Conservation (phyloP, 139 green algal genomes). For the Coccomyxa sp. region DNA sequence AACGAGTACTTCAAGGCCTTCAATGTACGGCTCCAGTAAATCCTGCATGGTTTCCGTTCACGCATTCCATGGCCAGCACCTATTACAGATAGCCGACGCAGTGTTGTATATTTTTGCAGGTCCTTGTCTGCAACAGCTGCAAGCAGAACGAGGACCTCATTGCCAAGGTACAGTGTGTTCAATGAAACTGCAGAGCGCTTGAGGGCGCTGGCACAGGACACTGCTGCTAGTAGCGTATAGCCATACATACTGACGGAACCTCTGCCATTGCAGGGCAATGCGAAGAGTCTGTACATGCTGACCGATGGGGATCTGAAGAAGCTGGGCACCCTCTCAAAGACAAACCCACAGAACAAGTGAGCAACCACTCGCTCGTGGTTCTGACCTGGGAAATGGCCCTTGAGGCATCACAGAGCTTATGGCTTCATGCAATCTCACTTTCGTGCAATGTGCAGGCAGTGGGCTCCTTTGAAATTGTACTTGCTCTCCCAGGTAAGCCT, state of each 20-base stretch:
- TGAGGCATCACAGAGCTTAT: not conserved
- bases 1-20: not conserved
- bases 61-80: not conserved
- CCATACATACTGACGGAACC: too few relatives aligned
- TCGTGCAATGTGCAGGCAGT: constrained; percentile 13
- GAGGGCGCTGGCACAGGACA: not conserved
- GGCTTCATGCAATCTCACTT: not conserved
- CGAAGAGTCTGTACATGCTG: constrained; percentile 47
- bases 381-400: not conserved
- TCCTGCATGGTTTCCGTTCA: not conserved
- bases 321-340: constrained; percentile 47
- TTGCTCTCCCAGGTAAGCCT: constrained; percentile 46
- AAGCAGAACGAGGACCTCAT: constrained; percentile 44
- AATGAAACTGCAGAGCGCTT: not conserved
- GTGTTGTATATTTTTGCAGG: not conserved
- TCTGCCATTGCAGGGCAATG: constrained; percentile 39
- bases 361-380: too few relatives aligned
- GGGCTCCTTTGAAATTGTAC: constrained; percentile 63
- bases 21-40: not conserved
- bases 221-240: too few relatives aligned
- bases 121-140: constrained; percentile 47
- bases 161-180: constrained; percentile 34
- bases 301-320: constrained; percentile 51
- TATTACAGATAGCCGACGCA: too few relatives aligned
- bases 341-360: constrained; percentile 59